These are phyloP conservation scores for Leishmania lainsoni DNA, from an alignment of 208 protist species.

Conservation along the genomic window DNA sequence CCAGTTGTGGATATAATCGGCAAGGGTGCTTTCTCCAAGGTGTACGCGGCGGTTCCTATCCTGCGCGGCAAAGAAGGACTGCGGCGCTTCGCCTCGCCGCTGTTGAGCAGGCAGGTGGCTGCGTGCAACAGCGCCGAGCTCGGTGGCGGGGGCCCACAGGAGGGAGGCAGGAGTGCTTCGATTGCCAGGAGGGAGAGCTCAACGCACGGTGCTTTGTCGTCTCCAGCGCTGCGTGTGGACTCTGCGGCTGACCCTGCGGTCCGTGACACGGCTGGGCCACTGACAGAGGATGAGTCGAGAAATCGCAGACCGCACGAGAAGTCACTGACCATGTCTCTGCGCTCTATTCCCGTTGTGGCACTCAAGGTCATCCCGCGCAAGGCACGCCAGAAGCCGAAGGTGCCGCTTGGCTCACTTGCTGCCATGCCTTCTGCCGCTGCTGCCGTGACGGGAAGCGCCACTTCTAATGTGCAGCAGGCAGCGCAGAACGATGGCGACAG, in stretches of 20 bases:
- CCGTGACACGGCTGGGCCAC: not conserved
- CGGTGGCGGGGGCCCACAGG: not conserved
- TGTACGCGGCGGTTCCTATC: constrained; percentile 75
- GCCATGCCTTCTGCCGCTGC: not conserved
- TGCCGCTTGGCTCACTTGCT: not conserved
- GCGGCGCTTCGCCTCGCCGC: constrained; percentile 8
- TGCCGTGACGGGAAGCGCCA: not conserved
- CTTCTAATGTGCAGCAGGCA: not conserved
- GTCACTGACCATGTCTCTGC: not conserved
- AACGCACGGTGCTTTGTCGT: not conserved
- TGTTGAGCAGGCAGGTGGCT: not conserved
- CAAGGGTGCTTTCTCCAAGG: constrained; percentile 73
- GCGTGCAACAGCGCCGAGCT: not conserved
- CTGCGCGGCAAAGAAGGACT: constrained; percentile 39
- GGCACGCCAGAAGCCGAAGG: constrained; percentile 22
- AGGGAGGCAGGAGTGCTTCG: not conserved
- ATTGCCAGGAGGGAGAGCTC: not conserved
- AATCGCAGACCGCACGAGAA: not conserved
- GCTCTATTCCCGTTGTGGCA: constrained; percentile 39
- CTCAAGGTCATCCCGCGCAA: constrained; percentile 70
- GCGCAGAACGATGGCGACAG: constrained; percentile 11
- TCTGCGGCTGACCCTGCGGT: not conserved
- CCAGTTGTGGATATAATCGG: constrained; percentile 66
- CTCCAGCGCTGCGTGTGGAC: not conserved
- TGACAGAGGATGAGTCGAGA: not conserved